Base-by-base conservation (phyloP, 2,329 filamentous ascomycete genomes). In the Coniochaeta sp. region DNA sequence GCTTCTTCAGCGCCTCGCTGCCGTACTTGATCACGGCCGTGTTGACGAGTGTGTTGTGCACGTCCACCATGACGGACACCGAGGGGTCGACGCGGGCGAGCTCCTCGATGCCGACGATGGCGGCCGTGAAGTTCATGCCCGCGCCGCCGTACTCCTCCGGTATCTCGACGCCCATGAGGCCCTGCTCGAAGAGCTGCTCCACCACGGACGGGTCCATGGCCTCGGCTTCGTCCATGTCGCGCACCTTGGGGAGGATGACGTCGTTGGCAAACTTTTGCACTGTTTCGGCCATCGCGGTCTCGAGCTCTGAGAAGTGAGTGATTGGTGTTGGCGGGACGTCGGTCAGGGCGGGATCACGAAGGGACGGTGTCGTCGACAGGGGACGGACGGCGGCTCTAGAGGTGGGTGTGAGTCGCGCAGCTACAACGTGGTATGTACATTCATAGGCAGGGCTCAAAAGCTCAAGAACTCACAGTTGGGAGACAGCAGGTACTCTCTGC, bases 11-110 rank as follows among this genome's bases (percentile, higher is more conserved):
- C 68, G 87, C 83, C 63, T 85, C 81, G 66, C 86, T 91, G 36
- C 88, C 95, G 74, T 89, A 96, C 73, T 92, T 96, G 69, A 97
- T 72, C 60, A 99, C 82, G 16, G 92, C 90, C 2, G 93, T 98
- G 79, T 97, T 97, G 75, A 96, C 93, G 58, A 99, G 82, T 0
- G 95, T 99, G 77, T 99, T 99, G 81, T 99, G 95, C 24, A 99
- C 95, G 74, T 99, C 95, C 60, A 93, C 91, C 79, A 99, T 77
- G 64, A 99, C 95, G 70, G 90, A 93, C 64, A 99, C 95, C 66
- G 90, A 96, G 44, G 95, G 95, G 71, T 99, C 95, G 19, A 96
- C 90, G 60, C 92, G 85, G 0, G 95, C 95, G 62, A 99, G 81
- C 81, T 99, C 95, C 78, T 99, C 95, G 68, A 99, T 99, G 30